These are phyloP conservation scores for Solanum megistacrolobum DNA, from an alignment of 257 asterid species.

Conservation along the genomic window DNA sequence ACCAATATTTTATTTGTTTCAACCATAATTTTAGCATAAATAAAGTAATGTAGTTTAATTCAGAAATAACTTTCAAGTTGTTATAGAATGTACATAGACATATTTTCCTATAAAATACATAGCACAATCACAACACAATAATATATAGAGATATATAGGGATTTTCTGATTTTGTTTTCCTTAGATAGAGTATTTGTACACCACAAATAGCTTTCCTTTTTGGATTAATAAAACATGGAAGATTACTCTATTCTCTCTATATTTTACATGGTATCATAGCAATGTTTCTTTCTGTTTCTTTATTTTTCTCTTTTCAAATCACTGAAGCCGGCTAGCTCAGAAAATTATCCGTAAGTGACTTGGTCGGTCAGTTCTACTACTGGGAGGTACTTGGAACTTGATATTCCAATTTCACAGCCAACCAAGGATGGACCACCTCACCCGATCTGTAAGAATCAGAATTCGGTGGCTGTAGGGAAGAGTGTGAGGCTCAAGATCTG, in stretches of 20 bases:
- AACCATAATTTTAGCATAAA: background rate
- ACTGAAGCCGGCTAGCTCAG: background rate
- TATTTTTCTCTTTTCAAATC: background rate
- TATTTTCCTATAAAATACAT: too few relatives aligned
- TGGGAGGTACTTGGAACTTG: background rate
- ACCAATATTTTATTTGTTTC: background rate
- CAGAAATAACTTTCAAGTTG: background rate
- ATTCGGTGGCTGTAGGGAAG: background rate
- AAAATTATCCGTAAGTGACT: background rate
- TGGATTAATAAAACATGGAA: too few relatives aligned
- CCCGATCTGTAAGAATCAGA: background rate
- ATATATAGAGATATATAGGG: background rate
- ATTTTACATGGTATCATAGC: too few relatives aligned
- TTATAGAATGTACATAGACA: background rate
- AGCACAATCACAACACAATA: background rate
- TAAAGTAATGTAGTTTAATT: background rate
- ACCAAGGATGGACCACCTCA: background rate
- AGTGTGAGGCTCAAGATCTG: background rate
- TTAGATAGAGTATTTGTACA: too few relatives aligned
- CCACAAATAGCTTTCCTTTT: background rate
- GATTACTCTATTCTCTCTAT: background rate
- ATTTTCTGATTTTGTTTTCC: background rate
- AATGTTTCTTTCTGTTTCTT: too few relatives aligned
- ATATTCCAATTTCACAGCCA: background rate
- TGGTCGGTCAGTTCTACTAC: background rate